phyloP scores from a whole-genome alignment of 768 basidiomycete genomes.

The Tylopilus sp. region DNA sequence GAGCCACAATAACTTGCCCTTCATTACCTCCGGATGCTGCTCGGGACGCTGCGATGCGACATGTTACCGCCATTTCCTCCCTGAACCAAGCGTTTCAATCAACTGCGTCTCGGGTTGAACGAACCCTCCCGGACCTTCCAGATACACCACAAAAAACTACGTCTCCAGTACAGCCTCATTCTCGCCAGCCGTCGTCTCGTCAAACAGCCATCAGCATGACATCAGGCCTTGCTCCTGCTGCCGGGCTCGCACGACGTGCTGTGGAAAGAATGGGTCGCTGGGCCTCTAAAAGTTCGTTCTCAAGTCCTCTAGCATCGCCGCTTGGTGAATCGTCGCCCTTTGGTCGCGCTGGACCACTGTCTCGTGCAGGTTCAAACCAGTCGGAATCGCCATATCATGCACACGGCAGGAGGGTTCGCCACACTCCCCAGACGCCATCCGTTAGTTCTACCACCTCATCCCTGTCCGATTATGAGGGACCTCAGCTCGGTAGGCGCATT shows the following conservation, averaged over 20 bases:
- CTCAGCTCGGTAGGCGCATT: conserved; percentile 52
- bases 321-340: conserved; percentile 41
- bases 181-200: conserved; percentile 38
- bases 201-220: conserved; percentile 76
- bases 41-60: conserved; percentile 30
- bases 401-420: conserved; percentile 39
- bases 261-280: conserved; percentile 74
- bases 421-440: conserved; percentile 62
- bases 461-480: conserved; percentile 47
- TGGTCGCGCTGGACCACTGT: conserved; percentile 31
- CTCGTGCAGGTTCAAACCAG: conserved; percentile 40
- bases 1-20: conserved; percentile 42
- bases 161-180: conserved; percentile 4
- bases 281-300: conserved; percentile 40
- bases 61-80: conserved; percentile 14
- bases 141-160: conserved; percentile 13
- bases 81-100: conserved; percentile 27
- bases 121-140: conserved; percentile 31
- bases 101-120: conserved; percentile 25
- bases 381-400: conserved; percentile 26
- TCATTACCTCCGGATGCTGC: conserved; percentile 18
- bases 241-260: conserved; percentile 72
- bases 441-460: conserved; percentile 50
- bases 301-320: conserved; percentile 45
- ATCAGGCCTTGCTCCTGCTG: conserved; percentile 62